Base-by-base conservation (phyloP, 1,139 yeast species). In the Saccharomycopsis hybrid region DNA sequence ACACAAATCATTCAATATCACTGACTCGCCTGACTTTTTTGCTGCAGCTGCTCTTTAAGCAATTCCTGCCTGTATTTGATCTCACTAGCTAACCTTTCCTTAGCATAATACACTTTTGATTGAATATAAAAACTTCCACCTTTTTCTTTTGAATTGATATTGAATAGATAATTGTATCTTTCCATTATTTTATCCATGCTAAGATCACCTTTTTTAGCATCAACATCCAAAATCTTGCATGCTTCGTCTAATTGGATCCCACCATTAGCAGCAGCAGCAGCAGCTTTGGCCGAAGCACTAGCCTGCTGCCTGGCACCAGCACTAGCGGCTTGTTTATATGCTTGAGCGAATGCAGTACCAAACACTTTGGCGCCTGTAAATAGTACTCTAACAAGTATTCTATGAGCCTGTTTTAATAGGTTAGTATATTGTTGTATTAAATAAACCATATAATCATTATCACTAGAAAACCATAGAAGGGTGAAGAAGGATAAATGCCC, bases 271-370 rank as follows among this genome's bases (percentile, higher is more conserved):
- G 78, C 80, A 37, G 75, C 72, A 9, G 82, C 74, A 39, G 74
- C 72, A 3, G 77, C 71, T 49, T 74, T 65, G 0, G 68, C 65
- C 2, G 79, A 77, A 30, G 76, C 71, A 18, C 77, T 71, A 24
- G 95, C 87, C 50, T 76, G 70, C 58, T 78, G 78, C 47, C 84
- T 78, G 5, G 88, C 86, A 7, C 88, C 78, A 40, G 88, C 89
- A 52, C 86, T 83, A 18, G 97, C 95, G 1, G 98, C 97, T 69
- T 92, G 97, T 62, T 84, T 85, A 73, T 90, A 92, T 0, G 98
- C 97, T 65, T 89, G 96, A n/a, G 90, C 78, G 67, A 92, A 92
- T 0, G 98, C 98, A 58, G 87, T 79, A 49, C 97, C 97, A 64
- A 92, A 89, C 42, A 92, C 97, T 56, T 88, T 83, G 9, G 97